A percentile compares a stretch with the other conserved stretches of the same genome.
Conservation (phyloP, 495 filamentous ascomycete genomes). For the Talaromyces ruber region DNA sequence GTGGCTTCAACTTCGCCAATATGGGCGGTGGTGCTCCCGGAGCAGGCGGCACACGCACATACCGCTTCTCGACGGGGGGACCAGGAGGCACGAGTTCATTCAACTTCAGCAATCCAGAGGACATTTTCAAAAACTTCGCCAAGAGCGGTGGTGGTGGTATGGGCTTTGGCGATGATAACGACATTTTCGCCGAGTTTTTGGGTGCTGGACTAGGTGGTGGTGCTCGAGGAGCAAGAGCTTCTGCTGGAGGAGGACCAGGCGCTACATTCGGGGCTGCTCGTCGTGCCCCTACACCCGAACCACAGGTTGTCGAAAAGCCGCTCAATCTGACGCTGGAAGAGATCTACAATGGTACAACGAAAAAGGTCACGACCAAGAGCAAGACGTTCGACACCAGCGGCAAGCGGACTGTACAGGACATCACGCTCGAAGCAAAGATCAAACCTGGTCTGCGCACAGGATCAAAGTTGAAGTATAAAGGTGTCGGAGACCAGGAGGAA, state of each 20-base stretch:
- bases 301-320: constrained; percentile 81
- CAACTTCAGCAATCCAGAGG: constrained; percentile 71
- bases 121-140: constrained; percentile 78
- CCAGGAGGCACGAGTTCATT: constrained; percentile 52
- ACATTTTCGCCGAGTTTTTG: constrained; percentile 38
- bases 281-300: constrained; percentile 64
- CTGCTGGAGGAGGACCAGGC: constrained; percentile 22
- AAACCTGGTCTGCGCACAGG: constrained; percentile 92
- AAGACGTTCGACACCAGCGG: constrained; percentile 83
- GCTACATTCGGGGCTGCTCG: constrained; percentile 37
- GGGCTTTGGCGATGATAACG: constrained; percentile 44
- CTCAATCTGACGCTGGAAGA: constrained; percentile 80
- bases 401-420: constrained; percentile 77
- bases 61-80: constrained; percentile 63
- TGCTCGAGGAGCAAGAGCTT: constrained; percentile 23
- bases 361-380: constrained; percentile 96
- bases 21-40: constrained; percentile 48
- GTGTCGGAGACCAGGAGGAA: constrained; percentile 93
- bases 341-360: constrained; percentile 71
- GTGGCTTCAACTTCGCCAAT: constrained; percentile 43
- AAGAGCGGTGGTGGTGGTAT: constrained; percentile 40
- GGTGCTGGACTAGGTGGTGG: constrained; percentile 27
- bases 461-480: constrained; percentile 94
- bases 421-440: constrained; percentile 85
- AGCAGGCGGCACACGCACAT: constrained; percentile 47